Percentiles rank a stretch among this genome's conserved stretches.
These are phyloP conservation scores for Cucurbitaria berberidis DNA, from an alignment of 2,329 filamentous ascomycete species.

Conservation along the genomic window DNA sequence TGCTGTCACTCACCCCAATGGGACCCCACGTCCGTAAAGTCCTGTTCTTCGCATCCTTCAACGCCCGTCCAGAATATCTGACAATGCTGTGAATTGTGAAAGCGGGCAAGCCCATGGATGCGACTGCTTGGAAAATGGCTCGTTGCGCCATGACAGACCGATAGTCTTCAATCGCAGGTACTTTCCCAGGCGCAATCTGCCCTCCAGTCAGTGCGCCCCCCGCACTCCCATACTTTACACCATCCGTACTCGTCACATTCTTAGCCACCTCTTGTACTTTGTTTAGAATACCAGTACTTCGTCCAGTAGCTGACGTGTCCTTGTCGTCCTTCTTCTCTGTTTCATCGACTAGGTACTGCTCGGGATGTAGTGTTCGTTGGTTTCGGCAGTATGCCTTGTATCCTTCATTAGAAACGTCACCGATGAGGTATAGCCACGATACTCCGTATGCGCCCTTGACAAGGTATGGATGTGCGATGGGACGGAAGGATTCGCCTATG, in stretches of 20 bases:
- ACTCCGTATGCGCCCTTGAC: conserved; percentile 86
- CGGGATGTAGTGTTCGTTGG: conserved; percentile 74
- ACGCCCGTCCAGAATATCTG: conserved; percentile 81
- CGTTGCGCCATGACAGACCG: conserved; percentile 89
- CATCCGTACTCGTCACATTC: conserved; percentile 25
- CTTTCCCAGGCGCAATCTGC: conserved; percentile 48
- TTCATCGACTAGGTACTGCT: conserved; percentile 48
- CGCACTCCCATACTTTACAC: conserved; percentile 27
- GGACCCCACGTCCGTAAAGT: conserved; percentile 83
- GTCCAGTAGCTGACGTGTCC: conserved; percentile 43
- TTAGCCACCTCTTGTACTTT: conserved; percentile 34
- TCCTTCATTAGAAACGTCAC: conserved; percentile 90
- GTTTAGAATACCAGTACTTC: conserved; percentile 15
- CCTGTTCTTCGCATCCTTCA: conserved; percentile 81
- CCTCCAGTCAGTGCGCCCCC: conserved; percentile 29
- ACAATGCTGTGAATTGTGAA: conserved; percentile 95
- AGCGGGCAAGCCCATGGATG: conserved; percentile 91
- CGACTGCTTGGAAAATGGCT: conserved; percentile 86
- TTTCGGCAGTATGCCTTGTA: conserved; percentile 95
- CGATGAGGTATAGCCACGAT: conserved; percentile 89
- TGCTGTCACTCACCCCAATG: conserved; percentile 73
- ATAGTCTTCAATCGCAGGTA: conserved; percentile 85
- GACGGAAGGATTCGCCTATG: conserved; percentile 94
- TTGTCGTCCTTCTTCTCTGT: conserved; percentile 19
- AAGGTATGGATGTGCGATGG: conserved; percentile 83